phyloP scores from a whole-genome alignment of 305 asterid genomes.

The Vinca major region DNA sequence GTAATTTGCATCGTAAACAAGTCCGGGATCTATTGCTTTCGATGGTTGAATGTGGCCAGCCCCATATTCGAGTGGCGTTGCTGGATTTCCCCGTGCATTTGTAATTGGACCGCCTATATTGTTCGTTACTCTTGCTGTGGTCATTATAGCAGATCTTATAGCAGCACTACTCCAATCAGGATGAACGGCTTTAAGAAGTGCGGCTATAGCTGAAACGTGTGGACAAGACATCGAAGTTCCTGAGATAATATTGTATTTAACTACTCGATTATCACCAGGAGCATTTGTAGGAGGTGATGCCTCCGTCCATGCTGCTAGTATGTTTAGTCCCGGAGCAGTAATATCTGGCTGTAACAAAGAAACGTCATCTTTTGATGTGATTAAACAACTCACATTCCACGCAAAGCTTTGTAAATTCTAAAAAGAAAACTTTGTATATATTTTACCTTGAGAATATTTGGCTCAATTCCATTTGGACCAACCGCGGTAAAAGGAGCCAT shows the following conservation, averaged over 20 bases:
- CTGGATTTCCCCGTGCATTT: constrained; percentile 18
- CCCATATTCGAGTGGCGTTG: constrained; percentile 38
- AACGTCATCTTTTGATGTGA: too few relatives aligned
- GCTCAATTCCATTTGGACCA: constrained; percentile 1
- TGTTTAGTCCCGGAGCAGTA: constrained; percentile 33
- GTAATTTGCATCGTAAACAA: constrained; percentile 34
- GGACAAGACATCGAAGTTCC: constrained; percentile 13
- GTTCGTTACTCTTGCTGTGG: constrained; percentile 33
- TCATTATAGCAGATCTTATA: constrained; percentile 38
- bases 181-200: constrained; percentile 6
- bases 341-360: constrained; percentile 28
- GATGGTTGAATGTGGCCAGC: constrained; percentile 43
- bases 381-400: too few relatives aligned
- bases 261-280: neutral
- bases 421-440: neutral
- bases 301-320: constrained; percentile 37
- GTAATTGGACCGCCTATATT: constrained; percentile 24
- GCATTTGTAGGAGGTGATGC: constrained; percentile 20
- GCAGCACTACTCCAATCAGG: constrained; percentile 32
- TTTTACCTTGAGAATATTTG: constrained; percentile 9
- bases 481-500: neutral
- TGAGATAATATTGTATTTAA: neutral
- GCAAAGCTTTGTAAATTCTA: neutral
- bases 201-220: neutral
- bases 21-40: constrained; percentile 49